Evolutionary conservation across 2,329 filamentous ascomycete species (phyloP).

Genomic region (Penicillium oxalicum): DNA sequence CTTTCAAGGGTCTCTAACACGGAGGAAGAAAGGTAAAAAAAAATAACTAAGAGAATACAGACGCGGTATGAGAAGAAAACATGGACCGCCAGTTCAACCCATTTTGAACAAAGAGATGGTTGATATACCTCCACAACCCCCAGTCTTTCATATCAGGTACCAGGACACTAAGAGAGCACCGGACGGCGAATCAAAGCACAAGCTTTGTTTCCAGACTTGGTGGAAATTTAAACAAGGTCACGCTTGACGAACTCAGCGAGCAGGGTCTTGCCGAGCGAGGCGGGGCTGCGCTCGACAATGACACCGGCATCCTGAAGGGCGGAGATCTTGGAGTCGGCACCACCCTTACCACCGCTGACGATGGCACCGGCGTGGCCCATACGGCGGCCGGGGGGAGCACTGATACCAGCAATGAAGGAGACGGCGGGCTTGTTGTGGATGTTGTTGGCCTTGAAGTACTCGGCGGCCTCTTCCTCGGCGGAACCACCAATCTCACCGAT

Average conservation of each 20-base stretch:
- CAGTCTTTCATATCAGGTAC: slow-evolving; percentile 10
- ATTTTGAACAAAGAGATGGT: slow-evolving; percentile 12
- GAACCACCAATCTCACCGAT: slow-evolving; percentile 98
- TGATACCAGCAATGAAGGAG: slow-evolving; percentile 97
- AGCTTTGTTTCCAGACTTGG: neutral
- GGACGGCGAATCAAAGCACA: slow-evolving; percentile 10
- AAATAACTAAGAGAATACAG: slow-evolving; percentile 24
- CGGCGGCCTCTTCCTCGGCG: slow-evolving; percentile 95
- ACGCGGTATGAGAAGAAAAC: slow-evolving; percentile 16
- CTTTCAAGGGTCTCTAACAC: slow-evolving; percentile 34
- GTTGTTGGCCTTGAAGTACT: slow-evolving; percentile 91
- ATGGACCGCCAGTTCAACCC: slow-evolving; percentile 16
- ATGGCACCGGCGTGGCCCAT: slow-evolving; percentile 99
- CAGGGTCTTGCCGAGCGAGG: slow-evolving; percentile 84
- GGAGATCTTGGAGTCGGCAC: slow-evolving; percentile 95
- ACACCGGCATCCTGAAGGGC: slow-evolving; percentile 91
- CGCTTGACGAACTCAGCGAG: slow-evolving; percentile 94
- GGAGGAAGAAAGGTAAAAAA: slow-evolving; percentile 10
- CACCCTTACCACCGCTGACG: slow-evolving; percentile 94
- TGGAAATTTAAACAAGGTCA: slow-evolving; percentile 70
- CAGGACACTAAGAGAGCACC: slow-evolving; percentile 14
- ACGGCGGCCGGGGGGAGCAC: slow-evolving; percentile 86
- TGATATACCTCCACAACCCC: slow-evolving; percentile 18
- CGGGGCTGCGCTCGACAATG: slow-evolving; percentile 91
- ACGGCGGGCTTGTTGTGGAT: slow-evolving; percentile 92